phyloP scores from a whole-genome alignment of 1,139 yeast genomes.

The Suhomyces guaymorum region DNA sequence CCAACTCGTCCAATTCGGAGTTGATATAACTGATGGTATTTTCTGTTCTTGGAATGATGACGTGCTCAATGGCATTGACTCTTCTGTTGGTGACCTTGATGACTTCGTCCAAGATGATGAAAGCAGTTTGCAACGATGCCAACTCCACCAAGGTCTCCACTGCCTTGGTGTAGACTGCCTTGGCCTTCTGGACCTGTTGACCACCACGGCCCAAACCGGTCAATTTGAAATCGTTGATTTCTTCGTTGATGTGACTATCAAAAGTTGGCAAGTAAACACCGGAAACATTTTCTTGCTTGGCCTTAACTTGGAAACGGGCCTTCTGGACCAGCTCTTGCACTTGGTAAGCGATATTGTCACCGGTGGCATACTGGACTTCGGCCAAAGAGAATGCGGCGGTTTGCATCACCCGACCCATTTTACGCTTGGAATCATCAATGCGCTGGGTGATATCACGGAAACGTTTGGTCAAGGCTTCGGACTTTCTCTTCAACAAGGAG shows the following conservation, averaged over 20 bases:
- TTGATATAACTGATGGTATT: conserved; percentile 91
- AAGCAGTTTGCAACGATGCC: conserved; percentile 94
- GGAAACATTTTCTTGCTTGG: conserved; percentile 93
- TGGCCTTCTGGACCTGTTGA: conserved; percentile 95
- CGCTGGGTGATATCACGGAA: conserved; percentile 93
- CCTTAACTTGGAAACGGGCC: conserved; percentile 87
- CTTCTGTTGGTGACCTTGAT: conserved; percentile 97
- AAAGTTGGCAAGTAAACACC: conserved; percentile 95
- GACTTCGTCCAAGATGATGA: conserved; percentile 93
- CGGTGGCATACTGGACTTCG: conserved; percentile 96
- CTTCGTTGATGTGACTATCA: conserved; percentile 78
- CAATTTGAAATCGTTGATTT: conserved; percentile 88
- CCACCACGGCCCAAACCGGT: conserved; percentile 99
- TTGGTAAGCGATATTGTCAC: conserved; percentile 91
- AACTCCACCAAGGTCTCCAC: conserved; percentile 94
- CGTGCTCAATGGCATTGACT: conserved; percentile 98
- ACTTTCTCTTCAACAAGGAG: conserved; percentile 87
- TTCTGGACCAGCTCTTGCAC: conserved; percentile 91
- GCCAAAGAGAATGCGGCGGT: conserved; percentile 97
- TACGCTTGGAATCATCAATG: conserved; percentile 92
- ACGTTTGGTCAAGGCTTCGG: conserved; percentile 94
- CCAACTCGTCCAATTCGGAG: conserved; percentile 94
- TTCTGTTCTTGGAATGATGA: conserved; percentile 95
- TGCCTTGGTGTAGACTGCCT: conserved; percentile 87
- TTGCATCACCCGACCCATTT: conserved; percentile 99